These are phyloP conservation scores for Sporothrix inflata DNA, from an alignment of 2,329 filamentous ascomycete genomes.

Conservation along the genomic window DNA sequence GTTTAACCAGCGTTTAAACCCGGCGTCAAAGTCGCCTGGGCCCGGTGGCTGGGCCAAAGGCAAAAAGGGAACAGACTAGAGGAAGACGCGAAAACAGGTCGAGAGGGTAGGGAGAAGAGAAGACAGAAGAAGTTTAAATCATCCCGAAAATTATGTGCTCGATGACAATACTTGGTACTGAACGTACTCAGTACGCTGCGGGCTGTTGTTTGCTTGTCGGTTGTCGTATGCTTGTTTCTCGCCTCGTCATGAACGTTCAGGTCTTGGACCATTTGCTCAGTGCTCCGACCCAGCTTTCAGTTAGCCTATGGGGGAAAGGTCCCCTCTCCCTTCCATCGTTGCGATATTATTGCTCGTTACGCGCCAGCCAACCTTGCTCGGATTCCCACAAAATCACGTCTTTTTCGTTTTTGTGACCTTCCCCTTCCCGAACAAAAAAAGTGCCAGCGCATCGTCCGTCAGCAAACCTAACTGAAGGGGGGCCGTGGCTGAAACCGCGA, in stretches of 20 bases:
- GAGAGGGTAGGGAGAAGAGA: neutral
- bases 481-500: constrained; percentile 18
- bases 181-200: neutral
- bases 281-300: neutral
- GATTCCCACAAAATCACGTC: constrained; percentile 15
- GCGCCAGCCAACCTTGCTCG: constrained; percentile 1
- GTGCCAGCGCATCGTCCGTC: constrained; percentile 6
- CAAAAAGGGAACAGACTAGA: neutral
- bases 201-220: neutral
- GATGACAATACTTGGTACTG: neutral
- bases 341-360: constrained; percentile 8
- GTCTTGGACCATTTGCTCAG: neutral
- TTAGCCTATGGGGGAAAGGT: neutral
- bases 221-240: neutral
- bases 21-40: constrained; percentile 21
- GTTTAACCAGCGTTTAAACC: constrained; percentile 26
- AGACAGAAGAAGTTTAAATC: neutral
- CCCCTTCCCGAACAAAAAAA: neutral
- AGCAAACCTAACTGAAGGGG: constrained; percentile 10
- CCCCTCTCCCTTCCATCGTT: neutral
- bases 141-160: constrained; percentile 1
- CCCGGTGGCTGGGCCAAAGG: constrained; percentile 25
- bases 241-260: neutral
- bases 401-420: neutral
- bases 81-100: neutral